These are phyloP conservation scores for Candida cerambycidarum DNA, from an alignment of 805 yeast genomes.

Conservation along the genomic window DNA sequence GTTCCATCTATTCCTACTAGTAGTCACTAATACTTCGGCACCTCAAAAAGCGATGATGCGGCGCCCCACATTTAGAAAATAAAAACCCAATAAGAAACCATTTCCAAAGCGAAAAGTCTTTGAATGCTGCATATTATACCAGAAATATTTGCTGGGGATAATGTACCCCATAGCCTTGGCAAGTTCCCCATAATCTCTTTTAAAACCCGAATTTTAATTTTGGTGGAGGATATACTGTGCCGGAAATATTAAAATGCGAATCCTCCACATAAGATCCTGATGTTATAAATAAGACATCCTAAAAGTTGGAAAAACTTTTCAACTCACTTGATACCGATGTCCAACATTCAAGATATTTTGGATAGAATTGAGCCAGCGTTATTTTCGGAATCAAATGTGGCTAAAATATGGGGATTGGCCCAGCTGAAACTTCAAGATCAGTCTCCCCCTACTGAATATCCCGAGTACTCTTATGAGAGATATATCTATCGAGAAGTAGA, in stretches of 20 bases:
- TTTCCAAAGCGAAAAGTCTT: neutral
- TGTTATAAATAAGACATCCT: neutral
- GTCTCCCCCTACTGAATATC: slow-evolving; percentile 12
- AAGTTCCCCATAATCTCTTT: neutral
- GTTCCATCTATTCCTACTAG: neutral
- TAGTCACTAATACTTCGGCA: neutral
- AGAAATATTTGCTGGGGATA: too few relatives aligned
- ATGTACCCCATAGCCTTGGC: neutral
- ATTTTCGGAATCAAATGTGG: slow-evolving; percentile 12
- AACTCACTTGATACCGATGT: neutral
- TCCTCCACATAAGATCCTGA: neutral
- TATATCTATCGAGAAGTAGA: slow-evolving; percentile 13
- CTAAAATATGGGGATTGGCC: slow-evolving; percentile 18
- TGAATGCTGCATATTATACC: neutral
- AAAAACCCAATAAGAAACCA: neutral
- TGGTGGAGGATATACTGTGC: neutral
- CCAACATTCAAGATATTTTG: neutral
- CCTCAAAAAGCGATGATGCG: neutral
- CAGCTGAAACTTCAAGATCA: slow-evolving; percentile 4
- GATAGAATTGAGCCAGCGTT: slow-evolving; percentile 9
- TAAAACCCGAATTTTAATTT: neutral
- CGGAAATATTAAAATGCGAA: neutral
- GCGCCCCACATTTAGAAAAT: neutral
- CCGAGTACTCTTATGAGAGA: slow-evolving; percentile 14
- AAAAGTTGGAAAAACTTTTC: neutral